phyloP scores from a whole-genome alignment of 257 asterid species.

The Scutellaria baicalensis region DNA sequence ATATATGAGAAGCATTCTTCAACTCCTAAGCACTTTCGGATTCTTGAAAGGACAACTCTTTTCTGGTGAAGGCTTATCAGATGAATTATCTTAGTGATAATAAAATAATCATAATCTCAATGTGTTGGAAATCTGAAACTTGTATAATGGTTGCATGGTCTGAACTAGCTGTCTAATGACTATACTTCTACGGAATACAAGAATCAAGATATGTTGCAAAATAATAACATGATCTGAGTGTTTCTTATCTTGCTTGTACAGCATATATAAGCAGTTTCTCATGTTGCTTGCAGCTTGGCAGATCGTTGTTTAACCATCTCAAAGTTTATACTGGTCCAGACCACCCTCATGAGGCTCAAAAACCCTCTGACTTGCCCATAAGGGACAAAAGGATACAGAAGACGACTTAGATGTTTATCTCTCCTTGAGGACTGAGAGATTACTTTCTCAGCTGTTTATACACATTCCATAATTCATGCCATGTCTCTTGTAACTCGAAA shows the following conservation, averaged over 20 bases:
- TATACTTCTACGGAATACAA: background rate
- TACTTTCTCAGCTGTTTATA: conserved; percentile 16
- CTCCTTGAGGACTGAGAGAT: background rate
- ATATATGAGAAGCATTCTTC: background rate
- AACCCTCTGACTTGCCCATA: conserved; percentile 72
- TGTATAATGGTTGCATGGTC: background rate
- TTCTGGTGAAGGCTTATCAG: background rate
- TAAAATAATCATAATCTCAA: background rate
- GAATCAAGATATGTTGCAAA: background rate
- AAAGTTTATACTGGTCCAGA: conserved; percentile 86
- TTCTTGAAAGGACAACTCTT: background rate
- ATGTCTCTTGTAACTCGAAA: background rate
- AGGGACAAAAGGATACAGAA: conserved; percentile 78
- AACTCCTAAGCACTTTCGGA: background rate
- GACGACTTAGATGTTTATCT: conserved; percentile 20
- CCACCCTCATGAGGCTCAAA: conserved; percentile 95
- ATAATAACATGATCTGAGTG: background rate
- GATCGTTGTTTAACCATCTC: conserved; percentile 74
- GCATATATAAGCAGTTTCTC: conserved; percentile 4
- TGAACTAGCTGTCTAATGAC: no score
- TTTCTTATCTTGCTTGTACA: background rate
- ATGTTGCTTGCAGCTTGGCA: conserved; percentile 70
- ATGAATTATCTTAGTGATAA: background rate
- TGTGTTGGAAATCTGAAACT: background rate
- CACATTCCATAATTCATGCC: background rate